phyloP scores from a whole-genome alignment of 139 green algal genomes.

The Coelastrella sp. region DNA sequence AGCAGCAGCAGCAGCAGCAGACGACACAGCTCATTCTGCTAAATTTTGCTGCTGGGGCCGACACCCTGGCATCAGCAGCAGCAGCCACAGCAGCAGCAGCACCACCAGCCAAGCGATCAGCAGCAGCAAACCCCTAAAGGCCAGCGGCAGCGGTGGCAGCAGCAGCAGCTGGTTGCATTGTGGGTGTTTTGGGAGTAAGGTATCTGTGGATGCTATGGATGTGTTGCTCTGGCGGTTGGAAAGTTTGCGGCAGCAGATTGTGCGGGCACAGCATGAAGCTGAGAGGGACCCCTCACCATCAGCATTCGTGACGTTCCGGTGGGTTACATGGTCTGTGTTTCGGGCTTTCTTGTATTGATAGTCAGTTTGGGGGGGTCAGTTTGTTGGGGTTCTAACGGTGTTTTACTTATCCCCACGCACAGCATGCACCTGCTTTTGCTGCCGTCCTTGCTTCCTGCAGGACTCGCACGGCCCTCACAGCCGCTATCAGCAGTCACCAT shows the following conservation, averaged over 20 bases:
- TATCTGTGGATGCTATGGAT: background rate
- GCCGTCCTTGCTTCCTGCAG: background rate
- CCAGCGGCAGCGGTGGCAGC: conserved; percentile 11
- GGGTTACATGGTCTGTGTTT: background rate
- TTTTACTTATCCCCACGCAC: background rate
- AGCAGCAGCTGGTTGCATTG: background rate
- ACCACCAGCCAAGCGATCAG: background rate
- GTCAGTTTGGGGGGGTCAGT: background rate
- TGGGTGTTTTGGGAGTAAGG: background rate
- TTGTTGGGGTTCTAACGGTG: background rate
- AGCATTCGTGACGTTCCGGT: conserved; percentile 76
- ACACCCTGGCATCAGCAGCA: background rate
- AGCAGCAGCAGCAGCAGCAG: background rate
- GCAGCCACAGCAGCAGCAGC: background rate
- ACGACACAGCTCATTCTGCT: background rate
- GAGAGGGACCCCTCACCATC: conserved; percentile 39
- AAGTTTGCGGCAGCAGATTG: background rate
- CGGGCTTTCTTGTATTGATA: background rate
- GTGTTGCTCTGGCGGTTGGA: conserved; percentile 9
- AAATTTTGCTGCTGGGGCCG: background rate
- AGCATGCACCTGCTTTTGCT: background rate
- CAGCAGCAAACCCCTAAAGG: background rate
- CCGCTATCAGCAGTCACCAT: background rate
- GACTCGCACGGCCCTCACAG: background rate
- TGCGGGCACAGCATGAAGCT: background rate